These are phyloP conservation scores for Fusarium camptoceras DNA, from an alignment of 2,329 filamentous ascomycete species.

Conservation along the genomic window DNA sequence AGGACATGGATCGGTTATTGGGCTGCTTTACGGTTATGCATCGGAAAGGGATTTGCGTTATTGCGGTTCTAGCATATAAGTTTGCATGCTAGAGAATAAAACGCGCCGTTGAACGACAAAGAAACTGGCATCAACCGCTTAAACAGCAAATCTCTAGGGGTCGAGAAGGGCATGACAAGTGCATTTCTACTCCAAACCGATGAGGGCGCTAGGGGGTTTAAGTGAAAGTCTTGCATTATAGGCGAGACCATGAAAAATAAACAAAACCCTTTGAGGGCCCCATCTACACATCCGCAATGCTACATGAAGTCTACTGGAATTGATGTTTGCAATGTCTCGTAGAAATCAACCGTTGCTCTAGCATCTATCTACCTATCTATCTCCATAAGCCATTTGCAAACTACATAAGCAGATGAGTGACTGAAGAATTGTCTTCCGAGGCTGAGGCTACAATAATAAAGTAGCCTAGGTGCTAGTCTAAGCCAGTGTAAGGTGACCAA, in stretches of 20 bases:
- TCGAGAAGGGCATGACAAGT: slow-evolving; percentile 5
- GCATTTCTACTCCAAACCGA: slow-evolving; percentile 21
- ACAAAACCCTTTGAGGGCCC: slow-evolving; percentile 32
- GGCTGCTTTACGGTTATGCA: slow-evolving; percentile 50
- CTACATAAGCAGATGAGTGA: too few relatives aligned
- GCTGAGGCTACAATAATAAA: too few relatives aligned
- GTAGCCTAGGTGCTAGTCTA: too few relatives aligned
- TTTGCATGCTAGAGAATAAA: slow-evolving; percentile 47
- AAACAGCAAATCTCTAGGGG: slow-evolving; percentile 31
- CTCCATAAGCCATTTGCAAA: too few relatives aligned
- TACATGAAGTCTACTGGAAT: neutral
- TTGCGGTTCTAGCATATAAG: slow-evolving; percentile 48
- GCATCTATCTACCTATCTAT: neutral
- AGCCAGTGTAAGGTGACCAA: too few relatives aligned
- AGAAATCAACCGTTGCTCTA: neutral
- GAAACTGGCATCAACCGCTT: slow-evolving; percentile 41
- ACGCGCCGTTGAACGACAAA: slow-evolving; percentile 49
- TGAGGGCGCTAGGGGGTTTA: slow-evolving; percentile 32
- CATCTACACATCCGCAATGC: slow-evolving; percentile 2
- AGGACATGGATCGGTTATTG: slow-evolving; percentile 46
- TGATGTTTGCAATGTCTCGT: neutral
- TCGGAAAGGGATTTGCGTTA: slow-evolving; percentile 49
- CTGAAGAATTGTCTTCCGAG: too few relatives aligned
- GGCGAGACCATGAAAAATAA: slow-evolving; percentile 40
- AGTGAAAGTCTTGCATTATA: slow-evolving; percentile 24